Evolutionary conservation across 1,139 yeast species (phyloP), one percentile per base, ranked within the genome.

Genomic region (Yamadazyma pseudoaaseri): DNA sequence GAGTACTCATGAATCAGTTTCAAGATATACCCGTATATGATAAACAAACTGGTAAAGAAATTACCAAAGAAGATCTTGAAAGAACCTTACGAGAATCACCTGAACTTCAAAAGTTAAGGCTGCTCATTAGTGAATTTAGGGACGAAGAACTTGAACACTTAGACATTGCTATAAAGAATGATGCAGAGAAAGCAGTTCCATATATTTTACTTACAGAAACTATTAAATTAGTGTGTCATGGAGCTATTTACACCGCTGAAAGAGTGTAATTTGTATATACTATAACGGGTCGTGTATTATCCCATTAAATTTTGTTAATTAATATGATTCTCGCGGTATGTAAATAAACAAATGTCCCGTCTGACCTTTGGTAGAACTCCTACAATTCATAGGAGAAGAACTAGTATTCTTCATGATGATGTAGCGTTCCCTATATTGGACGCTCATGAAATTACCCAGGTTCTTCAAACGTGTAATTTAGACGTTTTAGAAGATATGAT

Each of bases 81-180:
- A 46, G 44, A 42, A 60, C 47, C 42, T 61, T 48, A 37, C 58
- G 51, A 47, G 48, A 56, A 2, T 65, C 79, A 3, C 73, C 76
- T 13, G 96, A 86, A 49, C 56, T 89, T 34, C 57, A 60, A 2
- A 58, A 67, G 5, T 65, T 92, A 51, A 83, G 79, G 44, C 65
- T 73, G 23, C 70, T 78, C 3, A 81, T 94, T 34, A 81, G 79
- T 43, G 70, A 77, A 36, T 94, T 92, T 55, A 73, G 99, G 55
- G 98, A 92, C 54, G 96, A 92, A 38, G 99, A 92, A 57, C 68
- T 92, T 43, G 98, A 92, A 60, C 99, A 92, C 65, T 70, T 94
- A 49, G 87, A 92, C 48, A 92, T 96, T 1, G 98, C 98, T 1
- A 76, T 94, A 24, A 83, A 85, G 45, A 75, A 90, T 52, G 97